phyloP scores from a whole-genome alignment of 176 grass and related monocot species.

The Eragrostis nindensis region DNA sequence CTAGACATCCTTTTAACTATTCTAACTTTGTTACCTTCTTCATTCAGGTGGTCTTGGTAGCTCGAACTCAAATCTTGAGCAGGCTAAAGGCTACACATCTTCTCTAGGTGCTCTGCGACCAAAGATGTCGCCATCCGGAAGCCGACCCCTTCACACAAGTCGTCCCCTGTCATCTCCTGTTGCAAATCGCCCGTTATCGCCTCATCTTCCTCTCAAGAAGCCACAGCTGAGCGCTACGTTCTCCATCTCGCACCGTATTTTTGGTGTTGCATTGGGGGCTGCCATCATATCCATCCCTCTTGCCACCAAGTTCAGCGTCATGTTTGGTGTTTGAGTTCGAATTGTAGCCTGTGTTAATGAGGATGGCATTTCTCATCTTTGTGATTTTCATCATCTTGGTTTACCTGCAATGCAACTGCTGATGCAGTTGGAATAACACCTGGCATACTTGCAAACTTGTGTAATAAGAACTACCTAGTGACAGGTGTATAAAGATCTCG shows the following conservation, averaged over 20 bases:
- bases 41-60: conserved; percentile 50
- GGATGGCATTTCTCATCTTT: not conserved
- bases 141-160: conserved; percentile 51
- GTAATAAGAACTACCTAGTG: conserved; percentile 43
- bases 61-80: conserved; percentile 37
- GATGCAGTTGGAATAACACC: conserved; percentile 39
- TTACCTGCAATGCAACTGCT: conserved; percentile 18
- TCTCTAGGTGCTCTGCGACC: conserved; percentile 26
- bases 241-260: conserved; percentile 84
- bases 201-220: conserved; percentile 85
- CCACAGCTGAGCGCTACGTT: conserved; percentile 71
- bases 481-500: not conserved
- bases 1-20: not conserved
- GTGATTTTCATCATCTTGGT: not conserved
- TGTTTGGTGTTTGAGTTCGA: conserved; percentile 66
- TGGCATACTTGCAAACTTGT: not conserved
- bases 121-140: conserved; percentile 34
- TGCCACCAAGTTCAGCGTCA: conserved; percentile 57
- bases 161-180: conserved; percentile 40
- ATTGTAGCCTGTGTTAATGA: not conserved
- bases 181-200: conserved; percentile 75
- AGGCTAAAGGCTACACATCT: conserved; percentile 31
- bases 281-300: conserved; percentile 68
- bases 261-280: conserved; percentile 55
- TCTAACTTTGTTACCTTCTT: conserved; percentile 1